Evolutionary conservation across 116 monocot species (phyloP).

Genomic region (Iris pallida): DNA sequence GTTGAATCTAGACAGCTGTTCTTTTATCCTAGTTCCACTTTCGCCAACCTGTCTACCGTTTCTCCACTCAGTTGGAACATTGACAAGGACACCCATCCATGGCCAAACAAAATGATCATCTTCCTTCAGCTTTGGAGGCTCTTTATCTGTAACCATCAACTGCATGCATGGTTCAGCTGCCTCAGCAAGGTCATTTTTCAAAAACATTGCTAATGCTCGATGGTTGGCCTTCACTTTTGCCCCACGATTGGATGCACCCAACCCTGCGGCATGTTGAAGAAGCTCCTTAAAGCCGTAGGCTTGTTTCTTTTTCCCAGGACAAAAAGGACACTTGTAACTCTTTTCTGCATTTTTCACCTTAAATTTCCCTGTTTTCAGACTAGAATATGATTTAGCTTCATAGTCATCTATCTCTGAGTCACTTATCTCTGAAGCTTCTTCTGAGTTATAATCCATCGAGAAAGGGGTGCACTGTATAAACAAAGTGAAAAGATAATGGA

Average conservation of each 20-base stretch:
- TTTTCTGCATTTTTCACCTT: slow-evolving; percentile 34
- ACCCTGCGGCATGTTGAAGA: slow-evolving; percentile 64
- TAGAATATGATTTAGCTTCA: slow-evolving; percentile 32
- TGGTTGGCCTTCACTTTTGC: slow-evolving; percentile 52
- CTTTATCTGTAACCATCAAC: neutral
- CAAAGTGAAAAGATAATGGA: neutral
- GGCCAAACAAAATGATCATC: slow-evolving; percentile 65
- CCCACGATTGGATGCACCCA: slow-evolving; percentile 38
- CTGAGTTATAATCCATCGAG: slow-evolving; percentile 40
- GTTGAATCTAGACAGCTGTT: slow-evolving; percentile 41
- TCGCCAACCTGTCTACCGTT: slow-evolving; percentile 35
- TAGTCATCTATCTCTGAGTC: slow-evolving; percentile 63
- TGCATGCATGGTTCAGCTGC: slow-evolving; percentile 9
- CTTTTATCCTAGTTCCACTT: slow-evolving; percentile 32
- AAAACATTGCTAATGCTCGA: slow-evolving; percentile 42
- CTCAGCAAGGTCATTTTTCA: slow-evolving; percentile 32
- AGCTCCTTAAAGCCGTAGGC: slow-evolving; percentile 67
- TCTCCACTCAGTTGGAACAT: slow-evolving; percentile 31
- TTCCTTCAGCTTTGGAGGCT: slow-evolving; percentile 13
- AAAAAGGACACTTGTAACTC: slow-evolving; percentile 74
- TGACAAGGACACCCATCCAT: slow-evolving; percentile 62
- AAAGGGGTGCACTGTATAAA: neutral
- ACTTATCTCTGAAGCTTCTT: slow-evolving; percentile 61
- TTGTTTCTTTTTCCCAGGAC: slow-evolving; percentile 68
- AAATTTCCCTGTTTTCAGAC: slow-evolving; percentile 31